These are phyloP conservation scores for Lojkania enalia DNA, from an alignment of 2,329 filamentous ascomycete species.

Conservation along the genomic window DNA sequence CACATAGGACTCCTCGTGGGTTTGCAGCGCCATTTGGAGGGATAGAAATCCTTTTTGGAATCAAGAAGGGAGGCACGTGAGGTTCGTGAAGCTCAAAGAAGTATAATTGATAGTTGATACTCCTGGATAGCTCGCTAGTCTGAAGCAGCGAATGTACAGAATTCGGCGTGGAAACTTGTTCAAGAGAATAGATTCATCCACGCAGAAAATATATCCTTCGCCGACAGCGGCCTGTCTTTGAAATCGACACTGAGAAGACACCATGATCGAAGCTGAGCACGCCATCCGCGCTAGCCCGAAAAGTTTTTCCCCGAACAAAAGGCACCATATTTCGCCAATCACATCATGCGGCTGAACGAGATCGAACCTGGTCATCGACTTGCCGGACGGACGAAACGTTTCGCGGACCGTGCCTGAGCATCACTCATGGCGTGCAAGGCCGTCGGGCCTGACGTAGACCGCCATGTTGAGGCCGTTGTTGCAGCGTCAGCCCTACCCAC, in stretches of 20 bases:
- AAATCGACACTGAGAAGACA: conserved; percentile 16
- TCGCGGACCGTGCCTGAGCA: conserved; percentile 5
- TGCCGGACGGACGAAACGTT: neutral
- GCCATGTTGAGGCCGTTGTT: neutral
- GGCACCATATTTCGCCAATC: conserved; percentile 13
- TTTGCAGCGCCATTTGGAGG: conserved; percentile 35
- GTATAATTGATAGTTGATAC: too few relatives aligned
- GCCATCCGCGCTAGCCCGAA: conserved; percentile 18
- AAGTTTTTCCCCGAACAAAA: conserved; percentile 7
- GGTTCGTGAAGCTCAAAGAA: too few relatives aligned
- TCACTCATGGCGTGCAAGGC: neutral
- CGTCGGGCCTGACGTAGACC: too few relatives aligned
- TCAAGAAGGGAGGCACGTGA: neutral
- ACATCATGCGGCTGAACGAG: neutral
- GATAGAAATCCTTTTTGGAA: neutral
- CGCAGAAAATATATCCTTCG: conserved; percentile 17
- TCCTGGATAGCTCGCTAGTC: too few relatives aligned
- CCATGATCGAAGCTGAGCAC: conserved; percentile 12
- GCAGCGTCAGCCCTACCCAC: too few relatives aligned
- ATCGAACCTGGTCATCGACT: neutral
- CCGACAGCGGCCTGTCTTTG: conserved; percentile 17
- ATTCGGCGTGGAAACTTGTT: too few relatives aligned
- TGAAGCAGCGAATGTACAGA: too few relatives aligned
- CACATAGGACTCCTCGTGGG: conserved; percentile 30
- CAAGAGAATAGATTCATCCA: too few relatives aligned